Evolutionary conservation across 2,329 filamentous ascomycete species (phyloP), one percentile per base, ranked within the genome.

Genomic region (Penicillium aurantiogriseum): DNA sequence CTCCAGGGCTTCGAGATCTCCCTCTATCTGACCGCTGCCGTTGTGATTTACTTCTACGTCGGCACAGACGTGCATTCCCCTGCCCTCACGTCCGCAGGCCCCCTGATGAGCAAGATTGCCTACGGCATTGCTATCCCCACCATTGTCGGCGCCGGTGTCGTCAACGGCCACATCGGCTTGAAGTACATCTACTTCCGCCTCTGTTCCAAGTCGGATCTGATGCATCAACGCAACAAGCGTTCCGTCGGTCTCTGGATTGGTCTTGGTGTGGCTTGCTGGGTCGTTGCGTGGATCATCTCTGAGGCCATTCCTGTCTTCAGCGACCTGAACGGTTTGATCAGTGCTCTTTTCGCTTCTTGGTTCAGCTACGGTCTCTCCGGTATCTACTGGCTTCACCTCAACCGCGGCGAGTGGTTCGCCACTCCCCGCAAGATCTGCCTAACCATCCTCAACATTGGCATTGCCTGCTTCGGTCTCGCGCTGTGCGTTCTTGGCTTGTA

Each of bases 301-400:
- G 84, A 88, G 71, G 84, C 84, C 0, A 86, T 91, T 5, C 88
- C 88, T 3, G 83, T 85, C 50, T 91, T 91, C 76, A 84, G 83
- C 66, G 80, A 85, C 52, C 74, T 91, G 21, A 76, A 90, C 43
- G 83, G 83, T 6, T 73, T 90, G 40, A 83, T 89, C 63, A 64
- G 63, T 56, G 64, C 64, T 5, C 64, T 67, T 21, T 67, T 67
- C 56, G 64, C 64, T 43, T 58, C 54, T n/a, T 67, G 64, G 64
- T 67, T 66, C 62, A 66, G 63, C 36, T 67, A 77, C 64, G 77
- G 77, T 7, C 64, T 81, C 3, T 74, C 74, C 19, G 78, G 75
- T 19, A 63, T 76, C 4, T 78, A 81, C 62, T 81, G 79, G 78
- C 63, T 82, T 52, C 78, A 77, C 60, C 71, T 85, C 58, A 79